A percentile compares a stretch with the other conserved stretches of the same genome.
Evolutionary conservation across 768 basidiomycete species (phyloP).

Genomic region (Leccinum rimulosum): DNA sequence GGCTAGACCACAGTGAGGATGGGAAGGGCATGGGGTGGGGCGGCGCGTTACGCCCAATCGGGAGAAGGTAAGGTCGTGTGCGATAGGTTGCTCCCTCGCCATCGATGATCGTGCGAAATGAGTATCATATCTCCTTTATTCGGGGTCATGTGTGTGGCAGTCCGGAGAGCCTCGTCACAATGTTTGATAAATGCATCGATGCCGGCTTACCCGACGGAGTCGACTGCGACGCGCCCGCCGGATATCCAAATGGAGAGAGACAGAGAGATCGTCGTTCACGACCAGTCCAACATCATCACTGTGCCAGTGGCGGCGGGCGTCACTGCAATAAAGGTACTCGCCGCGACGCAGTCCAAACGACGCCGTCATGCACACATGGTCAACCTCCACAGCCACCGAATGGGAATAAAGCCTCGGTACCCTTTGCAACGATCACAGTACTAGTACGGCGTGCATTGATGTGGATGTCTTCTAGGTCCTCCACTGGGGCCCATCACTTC

Average conservation of each 20-base stretch:
- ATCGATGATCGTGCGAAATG: background rate
- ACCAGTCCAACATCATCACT: background rate
- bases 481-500: no score
- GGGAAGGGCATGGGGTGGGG: background rate
- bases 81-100: background rate
- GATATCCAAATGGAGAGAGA: background rate
- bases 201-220: constrained; percentile 6
- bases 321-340: background rate
- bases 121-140: background rate
- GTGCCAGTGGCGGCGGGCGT: background rate
- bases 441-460: background rate
- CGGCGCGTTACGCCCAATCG: background rate
- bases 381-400: background rate
- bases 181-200: background rate
- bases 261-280: background rate
- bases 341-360: background rate
- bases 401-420: background rate
- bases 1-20: background rate
- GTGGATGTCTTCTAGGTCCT: background rate
- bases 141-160: background rate
- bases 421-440: background rate
- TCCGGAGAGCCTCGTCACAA: background rate
- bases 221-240: background rate
- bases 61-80: background rate
- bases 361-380: background rate